Percentiles rank a stretch among this genome's conserved stretches.
Conservation (phyloP, 345 rosid genomes). For the Citrus inodora region DNA sequence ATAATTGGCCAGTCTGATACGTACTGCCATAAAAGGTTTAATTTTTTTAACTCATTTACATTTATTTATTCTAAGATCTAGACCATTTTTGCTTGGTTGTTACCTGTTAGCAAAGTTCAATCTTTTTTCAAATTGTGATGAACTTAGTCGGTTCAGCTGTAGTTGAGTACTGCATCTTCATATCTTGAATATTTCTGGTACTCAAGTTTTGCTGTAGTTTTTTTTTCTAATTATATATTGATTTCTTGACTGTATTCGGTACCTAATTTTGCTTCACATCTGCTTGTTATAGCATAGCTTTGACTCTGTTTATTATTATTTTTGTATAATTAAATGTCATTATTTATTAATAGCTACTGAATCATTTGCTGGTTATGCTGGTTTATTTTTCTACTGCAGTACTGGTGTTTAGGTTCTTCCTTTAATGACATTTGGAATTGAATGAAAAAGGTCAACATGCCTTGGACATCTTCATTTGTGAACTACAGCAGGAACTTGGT, state of each 20-base stretch:
- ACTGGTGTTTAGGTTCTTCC: constrained; percentile 8
- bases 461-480: constrained; percentile 66
- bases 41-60: not conserved
- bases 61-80: not conserved
- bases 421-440: constrained; percentile 12
- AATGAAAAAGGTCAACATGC: constrained; percentile 54
- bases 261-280: not conserved
- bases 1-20: constrained; percentile 9
- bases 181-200: not conserved
- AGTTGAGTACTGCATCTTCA: not conserved
- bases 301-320: no score
- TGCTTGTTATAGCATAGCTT: no score
- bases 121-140: not conserved
- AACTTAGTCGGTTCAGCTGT: not conserved
- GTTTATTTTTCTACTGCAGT: constrained; percentile 26
- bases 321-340: no score
- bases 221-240: no score
- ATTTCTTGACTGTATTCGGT: no score
- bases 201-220: not conserved
- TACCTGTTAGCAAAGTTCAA: not conserved
- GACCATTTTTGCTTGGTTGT: not conserved
- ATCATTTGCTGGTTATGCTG: not conserved
- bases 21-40: not conserved
- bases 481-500: constrained; percentile 62
- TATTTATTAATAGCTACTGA: no score